A percentile compares a stretch with the other conserved stretches of the same genome.
Evolutionary conservation across 441 rosid species (phyloP).

Genomic region (Isatis lusitanica): DNA sequence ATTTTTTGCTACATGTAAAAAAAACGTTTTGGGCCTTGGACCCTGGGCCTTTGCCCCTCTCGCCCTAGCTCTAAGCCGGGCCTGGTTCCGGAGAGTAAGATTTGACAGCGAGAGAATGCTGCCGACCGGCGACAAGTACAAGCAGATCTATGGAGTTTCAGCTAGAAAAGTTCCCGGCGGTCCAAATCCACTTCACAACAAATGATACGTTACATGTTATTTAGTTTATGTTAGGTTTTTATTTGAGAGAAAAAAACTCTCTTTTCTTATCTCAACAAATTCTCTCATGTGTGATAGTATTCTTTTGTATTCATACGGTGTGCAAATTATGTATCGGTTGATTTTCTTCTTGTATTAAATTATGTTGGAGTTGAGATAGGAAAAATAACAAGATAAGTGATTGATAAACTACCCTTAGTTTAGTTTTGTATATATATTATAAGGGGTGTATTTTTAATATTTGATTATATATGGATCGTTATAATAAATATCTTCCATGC

Average conservation of each 20-base stretch:
- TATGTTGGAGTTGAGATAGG: background rate
- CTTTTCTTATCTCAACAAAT: background rate
- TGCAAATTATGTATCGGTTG: constrained; percentile 5
- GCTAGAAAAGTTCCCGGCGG: constrained; percentile 23
- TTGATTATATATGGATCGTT: background rate
- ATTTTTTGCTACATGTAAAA: no score
- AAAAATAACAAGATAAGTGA: background rate
- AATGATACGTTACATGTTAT: constrained; percentile 10
- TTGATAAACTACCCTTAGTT: background rate
- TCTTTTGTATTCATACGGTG: background rate
- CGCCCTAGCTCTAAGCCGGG: no score
- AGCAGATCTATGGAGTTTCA: constrained; percentile 27
- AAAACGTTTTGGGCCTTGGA: no score
- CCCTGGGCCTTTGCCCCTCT: no score
- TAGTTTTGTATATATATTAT: background rate
- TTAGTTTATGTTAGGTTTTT: background rate
- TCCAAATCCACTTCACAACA: constrained; percentile 35
- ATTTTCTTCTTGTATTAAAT: background rate
- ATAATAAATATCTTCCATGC: background rate
- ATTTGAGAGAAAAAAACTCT: background rate
- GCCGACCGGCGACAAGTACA: constrained; percentile 12
- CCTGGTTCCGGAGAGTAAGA: constrained; percentile 1
- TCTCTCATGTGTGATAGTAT: background rate
- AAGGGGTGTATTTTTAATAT: background rate
- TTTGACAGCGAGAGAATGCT: constrained; percentile 10